Evolutionary conservation across 768 basidiomycete species (phyloP).

Genomic region (Tephrocybe sp.): DNA sequence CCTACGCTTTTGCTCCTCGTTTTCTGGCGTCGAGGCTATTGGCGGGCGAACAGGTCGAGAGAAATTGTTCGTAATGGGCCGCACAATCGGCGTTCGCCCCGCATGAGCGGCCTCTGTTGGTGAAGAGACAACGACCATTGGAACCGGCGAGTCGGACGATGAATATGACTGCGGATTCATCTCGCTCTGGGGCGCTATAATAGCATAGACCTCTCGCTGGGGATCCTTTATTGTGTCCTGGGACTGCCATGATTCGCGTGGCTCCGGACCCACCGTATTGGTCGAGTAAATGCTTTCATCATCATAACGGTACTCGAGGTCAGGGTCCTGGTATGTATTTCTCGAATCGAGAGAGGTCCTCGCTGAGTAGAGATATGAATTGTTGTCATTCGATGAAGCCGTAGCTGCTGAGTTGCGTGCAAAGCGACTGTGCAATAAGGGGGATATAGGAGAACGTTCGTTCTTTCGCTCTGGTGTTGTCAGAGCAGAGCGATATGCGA

Average conservation of each 20-base stretch:
- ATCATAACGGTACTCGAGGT: conserved; percentile 35
- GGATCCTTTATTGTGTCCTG: conserved; percentile 15
- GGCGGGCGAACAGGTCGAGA: conserved; percentile 60
- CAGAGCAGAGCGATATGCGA: conserved; percentile 6
- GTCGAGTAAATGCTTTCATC: conserved; percentile 44
- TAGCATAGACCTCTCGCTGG: background rate
- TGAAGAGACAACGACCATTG: conserved; percentile 57
- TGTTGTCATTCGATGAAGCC: conserved; percentile 34
- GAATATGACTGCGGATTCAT: conserved; percentile 9
- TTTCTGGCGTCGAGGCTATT: conserved; percentile 32
- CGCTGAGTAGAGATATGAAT: conserved; percentile 33
- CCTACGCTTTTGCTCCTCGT: conserved; percentile 44
- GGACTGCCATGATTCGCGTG: conserved; percentile 44
- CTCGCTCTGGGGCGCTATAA: background rate
- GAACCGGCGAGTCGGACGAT: conserved; percentile 32
- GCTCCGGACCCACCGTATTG: conserved; percentile 23
- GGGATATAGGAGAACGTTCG: conserved; percentile 31
- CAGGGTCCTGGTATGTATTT: conserved; percentile 30
- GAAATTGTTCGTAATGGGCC: conserved; percentile 54
- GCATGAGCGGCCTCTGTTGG: conserved; percentile 26
- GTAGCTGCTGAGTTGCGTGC: conserved; percentile 42
- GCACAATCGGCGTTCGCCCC: conserved; percentile 43
- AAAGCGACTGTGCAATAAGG: conserved; percentile 50
- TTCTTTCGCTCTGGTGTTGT: conserved; percentile 10
- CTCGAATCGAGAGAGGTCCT: conserved; percentile 25